Percentiles rank a stretch among this genome's conserved stretches.
phyloP scores from a whole-genome alignment of 768 basidiomycete species.

The Phallus indusiatus region DNA sequence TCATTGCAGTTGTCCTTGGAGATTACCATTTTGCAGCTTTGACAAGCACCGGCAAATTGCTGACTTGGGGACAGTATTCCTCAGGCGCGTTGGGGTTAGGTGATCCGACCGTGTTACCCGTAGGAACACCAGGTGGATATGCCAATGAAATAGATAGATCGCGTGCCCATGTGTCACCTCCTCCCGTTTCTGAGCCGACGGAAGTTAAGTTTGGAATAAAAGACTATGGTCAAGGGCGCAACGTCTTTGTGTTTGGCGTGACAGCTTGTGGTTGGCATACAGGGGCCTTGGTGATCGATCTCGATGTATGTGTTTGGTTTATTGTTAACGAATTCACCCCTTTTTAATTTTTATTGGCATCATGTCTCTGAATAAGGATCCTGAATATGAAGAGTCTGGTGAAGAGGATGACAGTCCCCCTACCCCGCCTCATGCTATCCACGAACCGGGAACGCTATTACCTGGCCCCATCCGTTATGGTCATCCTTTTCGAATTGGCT shows the following conservation, averaged over 20 bases:
- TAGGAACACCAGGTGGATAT: conserved; percentile 56
- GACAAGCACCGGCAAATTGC: conserved; percentile 62
- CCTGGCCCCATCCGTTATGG: not conserved
- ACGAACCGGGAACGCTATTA: not conserved
- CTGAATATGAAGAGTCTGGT: not conserved
- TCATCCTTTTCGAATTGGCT: conserved; percentile 1
- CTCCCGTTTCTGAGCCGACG: conserved; percentile 47
- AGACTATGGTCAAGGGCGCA: conserved; percentile 36
- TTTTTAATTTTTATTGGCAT: not conserved
- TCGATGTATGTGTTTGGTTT: conserved; percentile 41
- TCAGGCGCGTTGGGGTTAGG: conserved; percentile 82
- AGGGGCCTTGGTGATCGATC: conserved; percentile 79
- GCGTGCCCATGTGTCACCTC: conserved; percentile 27
- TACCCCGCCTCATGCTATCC: not conserved
- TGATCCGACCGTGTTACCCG: conserved; percentile 45
- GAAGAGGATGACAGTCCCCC: not conserved
- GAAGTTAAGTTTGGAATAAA: conserved; percentile 57
- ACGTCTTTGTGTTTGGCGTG: conserved; percentile 69
- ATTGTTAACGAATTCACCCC: not conserved
- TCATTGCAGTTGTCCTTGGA: conserved; percentile 84
- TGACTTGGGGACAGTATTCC: conserved; percentile 76
- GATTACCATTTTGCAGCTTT: conserved; percentile 91
- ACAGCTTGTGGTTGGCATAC: conserved; percentile 89
- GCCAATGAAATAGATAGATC: conserved; percentile 25
- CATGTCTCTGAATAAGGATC: not conserved